Evolutionary conservation across 2,329 filamentous ascomycete genomes (phyloP).

Genomic region (Clarireedia hainanense): DNA sequence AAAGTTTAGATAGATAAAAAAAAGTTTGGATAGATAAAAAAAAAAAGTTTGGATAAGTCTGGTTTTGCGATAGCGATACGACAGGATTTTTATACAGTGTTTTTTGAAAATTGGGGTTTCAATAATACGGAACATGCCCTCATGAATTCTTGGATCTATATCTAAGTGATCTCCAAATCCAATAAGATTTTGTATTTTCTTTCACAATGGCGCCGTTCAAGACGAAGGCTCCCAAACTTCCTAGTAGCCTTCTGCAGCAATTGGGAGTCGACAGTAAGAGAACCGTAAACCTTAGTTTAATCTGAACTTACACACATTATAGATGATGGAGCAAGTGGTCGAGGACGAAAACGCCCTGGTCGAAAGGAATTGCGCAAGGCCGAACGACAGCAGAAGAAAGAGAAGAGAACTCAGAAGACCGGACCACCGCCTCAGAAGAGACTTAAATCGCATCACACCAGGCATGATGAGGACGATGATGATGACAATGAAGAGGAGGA

Average conservation of each 20-base stretch:
- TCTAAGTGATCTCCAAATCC: background rate
- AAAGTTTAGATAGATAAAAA: background rate
- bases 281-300: background rate
- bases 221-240: slow-evolving; percentile 35
- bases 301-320: slow-evolving; percentile 3
- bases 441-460: slow-evolving; percentile 17
- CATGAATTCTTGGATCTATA: no score
- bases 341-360: slow-evolving; percentile 15
- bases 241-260: slow-evolving; percentile 37
- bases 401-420: slow-evolving; percentile 12
- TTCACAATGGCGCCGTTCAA: slow-evolving; percentile 20
- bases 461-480: background rate
- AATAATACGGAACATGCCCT: no score
- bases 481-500: slow-evolving; percentile 3
- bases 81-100: no score
- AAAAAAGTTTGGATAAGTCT: slow-evolving; percentile 4
- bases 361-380: slow-evolving; percentile 30
- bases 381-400: slow-evolving; percentile 26
- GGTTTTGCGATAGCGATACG: no score
- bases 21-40: background rate
- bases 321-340: slow-evolving; percentile 13
- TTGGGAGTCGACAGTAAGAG: slow-evolving; percentile 31
- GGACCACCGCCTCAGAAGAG: slow-evolving; percentile 23
- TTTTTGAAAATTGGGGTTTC: no score
- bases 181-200: background rate